Base-by-base conservation (phyloP, 129 eudicot species). In the Flaveria robusta region DNA sequence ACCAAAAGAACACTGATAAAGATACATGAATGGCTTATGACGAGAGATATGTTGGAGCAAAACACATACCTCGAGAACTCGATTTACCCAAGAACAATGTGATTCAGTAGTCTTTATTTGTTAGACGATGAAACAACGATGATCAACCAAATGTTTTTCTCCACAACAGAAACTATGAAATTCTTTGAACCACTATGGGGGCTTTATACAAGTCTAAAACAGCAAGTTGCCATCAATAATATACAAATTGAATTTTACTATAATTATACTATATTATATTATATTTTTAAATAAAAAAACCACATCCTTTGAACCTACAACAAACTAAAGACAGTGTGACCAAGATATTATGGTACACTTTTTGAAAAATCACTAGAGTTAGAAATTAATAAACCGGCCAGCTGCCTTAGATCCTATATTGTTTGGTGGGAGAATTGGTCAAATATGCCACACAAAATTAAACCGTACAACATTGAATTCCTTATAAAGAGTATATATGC, bases 291-390 rank as follows among this genome's bases (percentile, higher is more conserved):
- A 58, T 58, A 58, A 58, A 18, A 26, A 60, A 29, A 5, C 10
- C 66, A 26, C 66, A 15, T 60, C 9, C 66, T 60, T 60, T 60
- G 66, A 60, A 60, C 58, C 22, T 16, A 51, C 58, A 51, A 19
- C 19, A 46, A 51, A n/a, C 20, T 51, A 51, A 16, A 15, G 16
- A 12, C 9, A 3, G 10, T 51, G 58, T n/a, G 9, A 15, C 22
- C 58, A 51, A 16, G 58, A 51, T 15, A 51, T 10, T 13, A 46
- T 46, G 51, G 51, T 46, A 46, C 4, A 11, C 2, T 10, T 42
- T 9, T 5, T 9, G 46, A 42, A 42, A 42, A 42, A 42, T 42
- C 46, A 42, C 1, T 9, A 42, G 12, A 42, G 11, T 7, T 7
- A 7, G 10, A 7, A 8, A 42, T 7, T 42, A 9, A 42, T 42